phyloP scores from a whole-genome alignment of 805 yeast genomes.

The Candida sanyiensis region DNA sequence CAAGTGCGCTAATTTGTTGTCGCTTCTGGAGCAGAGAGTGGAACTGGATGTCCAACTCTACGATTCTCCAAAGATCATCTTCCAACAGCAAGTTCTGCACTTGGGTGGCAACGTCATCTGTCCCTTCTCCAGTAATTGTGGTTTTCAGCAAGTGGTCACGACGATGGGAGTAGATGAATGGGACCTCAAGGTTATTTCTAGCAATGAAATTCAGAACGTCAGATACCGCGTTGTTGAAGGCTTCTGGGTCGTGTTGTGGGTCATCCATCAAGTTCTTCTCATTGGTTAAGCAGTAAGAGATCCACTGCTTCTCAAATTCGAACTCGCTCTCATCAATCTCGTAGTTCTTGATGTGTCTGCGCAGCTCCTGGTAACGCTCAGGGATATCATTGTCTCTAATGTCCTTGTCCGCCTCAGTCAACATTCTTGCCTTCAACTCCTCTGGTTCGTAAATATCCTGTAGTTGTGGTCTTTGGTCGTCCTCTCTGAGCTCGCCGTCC shows the following conservation, averaged over 20 bases:
- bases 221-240: slow-evolving; percentile 65
- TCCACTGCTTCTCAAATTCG: slow-evolving; percentile 72
- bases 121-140: slow-evolving; percentile 38
- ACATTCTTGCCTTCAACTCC: slow-evolving; percentile 83
- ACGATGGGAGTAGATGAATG: slow-evolving; percentile 92
- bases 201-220: slow-evolving; percentile 67
- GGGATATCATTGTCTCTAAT: slow-evolving; percentile 87
- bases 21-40: slow-evolving; percentile 79
- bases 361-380: slow-evolving; percentile 79
- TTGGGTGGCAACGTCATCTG: slow-evolving; percentile 34
- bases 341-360: slow-evolving; percentile 58
- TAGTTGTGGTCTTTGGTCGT: slow-evolving; percentile 45
- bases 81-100: slow-evolving; percentile 51
- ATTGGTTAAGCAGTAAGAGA: slow-evolving; percentile 53
- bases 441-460: slow-evolving; percentile 93
- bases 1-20: slow-evolving; percentile 51
- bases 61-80: slow-evolving; percentile 90
- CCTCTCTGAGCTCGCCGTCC: slow-evolving; percentile 37
- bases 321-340: slow-evolving; percentile 68
- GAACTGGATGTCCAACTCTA: slow-evolving; percentile 80
- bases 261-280: slow-evolving; percentile 43
- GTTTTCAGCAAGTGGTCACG: slow-evolving; percentile 76
- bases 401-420: slow-evolving; percentile 86
- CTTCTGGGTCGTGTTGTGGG: slow-evolving; percentile 31
- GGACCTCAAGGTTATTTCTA: slow-evolving; percentile 81